Percentiles rank a stretch among this genome's conserved stretches.
Conservation (phyloP, 208 protist genomes). For the Acanthamoeba healyi region DNA sequence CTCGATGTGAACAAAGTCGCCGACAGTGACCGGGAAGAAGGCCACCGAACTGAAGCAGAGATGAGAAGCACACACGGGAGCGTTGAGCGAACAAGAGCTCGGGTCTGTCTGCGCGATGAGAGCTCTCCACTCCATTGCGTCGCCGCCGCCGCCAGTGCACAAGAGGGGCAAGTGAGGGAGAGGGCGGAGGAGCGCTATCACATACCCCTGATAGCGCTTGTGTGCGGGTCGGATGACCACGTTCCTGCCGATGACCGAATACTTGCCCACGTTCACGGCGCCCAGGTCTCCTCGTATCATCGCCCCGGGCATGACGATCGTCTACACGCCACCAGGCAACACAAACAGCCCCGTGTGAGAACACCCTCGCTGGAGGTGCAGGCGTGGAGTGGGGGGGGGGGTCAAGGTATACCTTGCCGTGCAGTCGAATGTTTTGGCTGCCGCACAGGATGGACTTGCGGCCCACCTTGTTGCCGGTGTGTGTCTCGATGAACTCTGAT, state of each 20-base stretch:
- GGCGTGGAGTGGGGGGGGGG: not conserved
- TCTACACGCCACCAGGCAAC: not conserved
- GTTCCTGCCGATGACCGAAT: conserved; percentile 71
- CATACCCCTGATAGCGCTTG: conserved; percentile 83
- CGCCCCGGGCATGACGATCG: conserved; percentile 80
- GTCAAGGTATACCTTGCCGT: conserved; percentile 77
- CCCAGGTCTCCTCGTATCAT: conserved; percentile 84
- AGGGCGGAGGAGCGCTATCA: not conserved
- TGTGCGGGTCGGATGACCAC: conserved; percentile 82
- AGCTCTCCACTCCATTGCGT: not conserved
- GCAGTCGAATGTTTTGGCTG: conserved; percentile 82
- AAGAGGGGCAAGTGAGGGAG: too few relatives aligned
- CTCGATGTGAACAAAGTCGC: conserved; percentile 85
- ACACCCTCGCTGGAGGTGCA: not conserved
- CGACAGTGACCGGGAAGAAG: conserved; percentile 84
- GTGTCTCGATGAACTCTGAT: conserved; percentile 83
- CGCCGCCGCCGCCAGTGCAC: too few relatives aligned
- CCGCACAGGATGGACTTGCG: conserved; percentile 81
- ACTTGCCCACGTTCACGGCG: conserved; percentile 83
- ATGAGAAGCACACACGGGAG: not conserved
- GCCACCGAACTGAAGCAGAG: conserved; percentile 73
- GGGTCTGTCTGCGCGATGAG: too few relatives aligned
- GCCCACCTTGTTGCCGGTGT: conserved; percentile 84
- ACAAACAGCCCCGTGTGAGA: too few relatives aligned
- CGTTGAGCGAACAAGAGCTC: not conserved